Evolutionary conservation across 495 filamentous ascomycete species (phyloP).

Genomic region (Daldinia caldariorum): DNA sequence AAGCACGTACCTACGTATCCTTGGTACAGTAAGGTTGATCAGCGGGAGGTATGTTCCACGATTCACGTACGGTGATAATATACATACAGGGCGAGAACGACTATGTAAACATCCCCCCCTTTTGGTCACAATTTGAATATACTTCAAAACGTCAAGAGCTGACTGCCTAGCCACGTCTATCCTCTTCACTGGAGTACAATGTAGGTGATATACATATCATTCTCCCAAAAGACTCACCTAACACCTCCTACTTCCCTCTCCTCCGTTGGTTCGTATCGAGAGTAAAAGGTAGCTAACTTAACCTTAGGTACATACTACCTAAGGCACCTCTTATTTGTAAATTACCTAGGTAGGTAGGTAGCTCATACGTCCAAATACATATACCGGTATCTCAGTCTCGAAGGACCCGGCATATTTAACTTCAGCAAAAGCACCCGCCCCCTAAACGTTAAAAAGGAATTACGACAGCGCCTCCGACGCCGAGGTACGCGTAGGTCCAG

Average conservation of each 20-base stretch:
- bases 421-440: slow-evolving; percentile 1
- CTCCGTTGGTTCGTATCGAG: neutral
- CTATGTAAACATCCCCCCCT: neutral
- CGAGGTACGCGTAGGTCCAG: slow-evolving; percentile 27
- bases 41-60: neutral
- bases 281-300: no score
- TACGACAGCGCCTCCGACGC: slow-evolving; percentile 8
- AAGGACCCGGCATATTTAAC: slow-evolving; percentile 18
- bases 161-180: neutral
- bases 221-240: neutral
- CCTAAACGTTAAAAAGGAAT: slow-evolving; percentile 22
- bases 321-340: no score
- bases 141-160: neutral
- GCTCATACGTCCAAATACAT: neutral
- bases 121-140: neutral
- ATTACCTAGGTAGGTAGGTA: no score
- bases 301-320: no score
- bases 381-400: slow-evolving; percentile 4
- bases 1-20: slow-evolving; percentile 3
- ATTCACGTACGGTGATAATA: neutral
- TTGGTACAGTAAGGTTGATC: slow-evolving; percentile 22
- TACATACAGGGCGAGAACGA: neutral
- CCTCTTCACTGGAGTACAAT: neutral
- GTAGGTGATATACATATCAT: neutral
- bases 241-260: neutral